Percentiles rank a stretch among this genome's conserved stretches.
Conservation (phyloP, 2,329 filamentous ascomycete genomes). For the Fusarium albosuccineum region DNA sequence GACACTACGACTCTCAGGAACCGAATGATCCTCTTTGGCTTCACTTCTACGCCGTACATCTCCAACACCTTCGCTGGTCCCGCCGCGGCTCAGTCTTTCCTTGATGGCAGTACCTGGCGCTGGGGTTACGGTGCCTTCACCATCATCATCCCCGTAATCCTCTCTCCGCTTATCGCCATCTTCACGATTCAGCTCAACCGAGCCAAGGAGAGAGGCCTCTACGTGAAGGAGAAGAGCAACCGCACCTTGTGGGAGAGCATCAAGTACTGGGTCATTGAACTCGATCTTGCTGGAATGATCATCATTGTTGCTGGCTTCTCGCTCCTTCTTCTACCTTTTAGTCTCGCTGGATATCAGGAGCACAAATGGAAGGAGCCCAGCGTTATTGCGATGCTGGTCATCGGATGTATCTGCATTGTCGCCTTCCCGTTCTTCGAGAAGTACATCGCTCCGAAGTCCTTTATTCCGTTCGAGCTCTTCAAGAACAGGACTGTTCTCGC, state of each 20-base stretch:
- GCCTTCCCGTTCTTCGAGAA: slow-evolving; percentile 67
- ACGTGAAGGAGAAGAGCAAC: slow-evolving; percentile 15
- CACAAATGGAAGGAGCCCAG: slow-evolving; percentile 55
- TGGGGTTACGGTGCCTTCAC: slow-evolving; percentile 16
- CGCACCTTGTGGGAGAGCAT: slow-evolving; percentile 7
- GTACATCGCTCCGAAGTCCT: slow-evolving; percentile 53
- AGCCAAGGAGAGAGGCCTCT: slow-evolving; percentile 12
- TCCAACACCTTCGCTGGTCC: slow-evolving; percentile 17
- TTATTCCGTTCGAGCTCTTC: slow-evolving; percentile 50
- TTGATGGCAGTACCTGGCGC: slow-evolving; percentile 7
- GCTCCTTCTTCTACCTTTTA: slow-evolving; percentile 65
- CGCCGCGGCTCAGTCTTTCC: slow-evolving; percentile 2
- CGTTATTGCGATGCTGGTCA: slow-evolving; percentile 61
- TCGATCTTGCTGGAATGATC: slow-evolving; percentile 61
- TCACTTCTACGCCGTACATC: slow-evolving; percentile 10
- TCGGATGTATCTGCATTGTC: slow-evolving; percentile 62
- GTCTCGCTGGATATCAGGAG: slow-evolving; percentile 50
- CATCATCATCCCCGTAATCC: slow-evolving; percentile 18
- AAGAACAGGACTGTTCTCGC: slow-evolving; percentile 60
- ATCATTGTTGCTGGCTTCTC: slow-evolving; percentile 64
- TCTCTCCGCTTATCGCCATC: slow-evolving; percentile 13
- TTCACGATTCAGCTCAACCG: slow-evolving; percentile 20
- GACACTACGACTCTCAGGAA: slow-evolving; percentile 17
- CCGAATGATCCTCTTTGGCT: slow-evolving; percentile 18
- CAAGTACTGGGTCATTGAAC: slow-evolving; percentile 32